phyloP scores from a whole-genome alignment of 768 basidiomycete species.

The Termitomyces eurrhizus region DNA sequence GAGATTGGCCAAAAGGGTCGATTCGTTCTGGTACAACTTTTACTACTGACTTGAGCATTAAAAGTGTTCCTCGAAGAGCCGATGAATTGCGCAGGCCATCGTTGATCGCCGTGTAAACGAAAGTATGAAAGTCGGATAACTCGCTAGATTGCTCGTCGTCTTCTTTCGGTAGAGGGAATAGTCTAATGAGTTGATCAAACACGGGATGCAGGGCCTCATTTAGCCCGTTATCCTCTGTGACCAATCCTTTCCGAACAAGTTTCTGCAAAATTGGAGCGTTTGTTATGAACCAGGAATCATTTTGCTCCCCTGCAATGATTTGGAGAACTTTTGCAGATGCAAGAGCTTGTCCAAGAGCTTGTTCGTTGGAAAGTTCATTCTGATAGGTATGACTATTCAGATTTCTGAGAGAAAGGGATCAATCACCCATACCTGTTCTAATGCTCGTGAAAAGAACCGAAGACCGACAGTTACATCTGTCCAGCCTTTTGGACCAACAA shows the following conservation, averaged over 20 bases:
- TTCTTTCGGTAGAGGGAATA: constrained; percentile 76
- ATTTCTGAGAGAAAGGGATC: neutral
- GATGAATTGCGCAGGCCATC: constrained; percentile 77
- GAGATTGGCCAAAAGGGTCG: constrained; percentile 67
- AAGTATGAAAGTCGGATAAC: constrained; percentile 73
- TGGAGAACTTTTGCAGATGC: constrained; percentile 87
- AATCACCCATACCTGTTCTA: constrained; percentile 63
- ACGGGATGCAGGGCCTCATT: constrained; percentile 82
- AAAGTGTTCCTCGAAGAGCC: constrained; percentile 72
- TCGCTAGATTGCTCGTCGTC: constrained; percentile 74
- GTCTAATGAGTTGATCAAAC: constrained; percentile 72
- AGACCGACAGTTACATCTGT: constrained; percentile 89
- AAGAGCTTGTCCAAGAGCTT: constrained; percentile 61
- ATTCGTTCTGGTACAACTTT: constrained; percentile 78
- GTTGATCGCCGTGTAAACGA: constrained; percentile 66
- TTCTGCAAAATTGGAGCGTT: constrained; percentile 76
- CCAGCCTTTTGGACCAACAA: constrained; percentile 85
- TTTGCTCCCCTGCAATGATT: constrained; percentile 78
- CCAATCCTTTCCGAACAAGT: constrained; percentile 83
- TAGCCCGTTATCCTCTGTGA: constrained; percentile 72
- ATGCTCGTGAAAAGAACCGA: constrained; percentile 79
- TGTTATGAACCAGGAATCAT: constrained; percentile 72
- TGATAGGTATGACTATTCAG: constrained; percentile 23
- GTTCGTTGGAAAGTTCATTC: constrained; percentile 72
- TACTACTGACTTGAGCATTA: constrained; percentile 85